phyloP scores from a whole-genome alignment of 768 basidiomycete genomes.

The Cubamyces lactineus region DNA sequence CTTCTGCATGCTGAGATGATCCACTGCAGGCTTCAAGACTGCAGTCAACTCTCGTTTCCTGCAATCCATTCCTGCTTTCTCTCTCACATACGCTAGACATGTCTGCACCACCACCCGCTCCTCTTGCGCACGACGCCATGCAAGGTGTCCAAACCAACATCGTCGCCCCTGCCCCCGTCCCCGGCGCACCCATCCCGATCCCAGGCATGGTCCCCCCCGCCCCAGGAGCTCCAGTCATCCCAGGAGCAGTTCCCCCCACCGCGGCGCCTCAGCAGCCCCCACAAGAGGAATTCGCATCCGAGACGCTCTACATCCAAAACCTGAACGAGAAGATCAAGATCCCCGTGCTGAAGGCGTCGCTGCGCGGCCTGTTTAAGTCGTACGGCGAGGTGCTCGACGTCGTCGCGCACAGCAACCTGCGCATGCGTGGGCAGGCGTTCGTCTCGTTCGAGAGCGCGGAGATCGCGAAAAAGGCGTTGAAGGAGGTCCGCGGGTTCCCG shows the following conservation, averaged over 20 bases:
- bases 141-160: conserved; percentile 28
- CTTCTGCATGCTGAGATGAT: neutral
- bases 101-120: conserved; percentile 36
- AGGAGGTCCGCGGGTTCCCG: conserved; percentile 93
- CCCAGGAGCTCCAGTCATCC: conserved; percentile 1
- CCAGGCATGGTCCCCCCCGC: conserved; percentile 16
- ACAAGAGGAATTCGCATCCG: conserved; percentile 59
- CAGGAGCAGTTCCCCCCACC: neutral
- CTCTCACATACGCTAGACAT: conserved; percentile 40
- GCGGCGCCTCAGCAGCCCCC: conserved; percentile 24
- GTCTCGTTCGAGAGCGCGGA: conserved; percentile 88
- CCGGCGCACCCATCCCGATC: conserved; percentile 21
- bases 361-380: conserved; percentile 87
- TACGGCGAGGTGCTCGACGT: conserved; percentile 95
- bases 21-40: neutral
- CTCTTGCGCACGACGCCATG: conserved; percentile 33
- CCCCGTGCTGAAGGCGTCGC: conserved; percentile 88
- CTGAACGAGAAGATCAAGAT: conserved; percentile 93
- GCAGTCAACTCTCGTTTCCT: neutral
- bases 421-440: conserved; percentile 99
- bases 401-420: conserved; percentile 91
- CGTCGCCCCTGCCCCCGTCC: conserved; percentile 30
- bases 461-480: conserved; percentile 83
- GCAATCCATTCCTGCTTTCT: neutral
- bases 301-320: conserved; percentile 96